Base-by-base conservation (phyloP, 352 stramenopile species). In the Aphanomyces cochlioides region DNA sequence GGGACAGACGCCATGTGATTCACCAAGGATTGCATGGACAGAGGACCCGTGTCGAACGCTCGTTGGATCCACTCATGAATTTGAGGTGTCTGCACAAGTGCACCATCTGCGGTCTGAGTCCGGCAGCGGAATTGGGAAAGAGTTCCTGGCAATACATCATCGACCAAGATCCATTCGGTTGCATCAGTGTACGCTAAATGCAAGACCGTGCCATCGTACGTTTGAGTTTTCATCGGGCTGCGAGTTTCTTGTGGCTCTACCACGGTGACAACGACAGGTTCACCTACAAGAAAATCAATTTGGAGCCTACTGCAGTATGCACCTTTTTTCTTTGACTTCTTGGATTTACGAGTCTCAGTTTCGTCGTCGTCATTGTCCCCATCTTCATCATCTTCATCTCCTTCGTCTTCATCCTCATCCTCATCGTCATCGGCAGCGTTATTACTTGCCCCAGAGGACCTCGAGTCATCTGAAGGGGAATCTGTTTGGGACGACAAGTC, bases 311-410 rank as follows among this genome's bases (percentile, higher is more conserved):
- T 6, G 37, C 12, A 39, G 39, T 15, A 45, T 15, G n/a, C 15
- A 53, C 37, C 38, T 66, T 7, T 56, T 17, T 73, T 75, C 28
- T 73, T 76, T 15, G 53, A 28, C 47, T 72, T 75, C 19, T 69
- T 67, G 34, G 21, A 39, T 64, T 67, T 19, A 48, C 73, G 17
- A 37, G 7, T 6, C 13, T 66, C 56, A 7, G 75, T 64, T 6
- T 66, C 69, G 15, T 75, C 74, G 8, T 78, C 75, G 0, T 73
- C 78, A 17, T 84, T 74, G 12, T 78, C 74, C 5, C 83, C 77
- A 10, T 80, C 80, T 4, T 84, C 77, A 0, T 78, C 80, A 0
- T 81, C 72, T 0, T 84, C 78, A 0, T 80, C 73, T 0, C 85
- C 80, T 0, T 17, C 47, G n/a, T 43, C n/a, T 17, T 66, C 12